Evolutionary conservation across 306 rosid genomes (phyloP), one percentile per base, ranked within the genome.

Genomic region (Sindora glabra): DNA sequence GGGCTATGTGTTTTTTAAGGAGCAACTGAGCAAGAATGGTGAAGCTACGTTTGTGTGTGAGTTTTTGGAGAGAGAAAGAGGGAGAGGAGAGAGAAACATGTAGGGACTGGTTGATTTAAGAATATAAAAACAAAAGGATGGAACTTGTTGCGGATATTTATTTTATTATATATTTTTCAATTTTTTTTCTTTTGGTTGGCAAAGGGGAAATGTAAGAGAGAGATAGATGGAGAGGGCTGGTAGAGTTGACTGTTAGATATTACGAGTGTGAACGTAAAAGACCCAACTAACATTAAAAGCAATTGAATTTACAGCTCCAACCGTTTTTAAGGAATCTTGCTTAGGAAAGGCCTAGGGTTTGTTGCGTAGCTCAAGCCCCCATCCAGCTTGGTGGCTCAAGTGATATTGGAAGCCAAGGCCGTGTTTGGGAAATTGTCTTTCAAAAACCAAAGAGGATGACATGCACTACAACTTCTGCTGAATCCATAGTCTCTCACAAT

Each of bases 171-270:
- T 42, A 30, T 50, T 22, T 54, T 69, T 36, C 6, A 4, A 5
- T 3, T 55, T 41, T n/a, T 18, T 65, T 19, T 16, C 6, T 47
- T 50, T 48, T 14, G 51, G 57, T 66, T n/a, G n/a, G n/a, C n/a
- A n/a, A n/a, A n/a, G n/a, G n/a, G n/a, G n/a, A n/a, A n/a, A n/a
- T n/a, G n/a, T n/a, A n/a, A n/a, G n/a, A n/a, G n/a, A 6, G 40
- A 9, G 52, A 22, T 7, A 22, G 17, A 21, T n/a, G n/a, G 48
- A 42, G 50, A 13, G 62, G 89, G 75, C 85, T 64, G 92, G 89
- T 87, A 86, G 98, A 82, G 83, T 69, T 92, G 99, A 92, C 86
- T 80, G 99, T 81, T 92, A 83, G 99, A 68, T 89, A 71, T 65
- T 81, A 22, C 11, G 41, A 50, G 46, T 69, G 62, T 66, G 47